A percentile compares a stretch with the other conserved stretches of the same genome.
Conservation (phyloP, 148 eudicot genomes). For the Selenicereus undatus region DNA sequence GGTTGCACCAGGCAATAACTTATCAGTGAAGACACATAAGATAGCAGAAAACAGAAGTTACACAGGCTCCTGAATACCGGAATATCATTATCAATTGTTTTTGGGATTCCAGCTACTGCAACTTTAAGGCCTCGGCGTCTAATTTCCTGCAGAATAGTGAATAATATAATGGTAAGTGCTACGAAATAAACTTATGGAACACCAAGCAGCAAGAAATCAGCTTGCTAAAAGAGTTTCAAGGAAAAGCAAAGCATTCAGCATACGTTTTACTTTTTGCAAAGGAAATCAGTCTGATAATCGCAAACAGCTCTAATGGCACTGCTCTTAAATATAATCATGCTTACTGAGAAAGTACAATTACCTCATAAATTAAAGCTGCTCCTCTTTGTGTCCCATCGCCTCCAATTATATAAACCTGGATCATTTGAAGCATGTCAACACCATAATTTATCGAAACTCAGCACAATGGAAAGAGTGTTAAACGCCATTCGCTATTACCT, state of each 20-base stretch:
- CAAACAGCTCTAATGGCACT: too few relatives aligned
- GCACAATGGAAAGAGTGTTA: not conserved
- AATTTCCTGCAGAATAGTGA: conserved; percentile 57
- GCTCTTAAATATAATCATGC: too few relatives aligned
- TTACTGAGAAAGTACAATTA: not conserved
- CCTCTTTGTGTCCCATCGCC: conserved; percentile 95
- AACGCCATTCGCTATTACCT: conserved; percentile 33
- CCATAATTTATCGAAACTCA: not conserved
- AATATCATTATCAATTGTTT: conserved; percentile 96
- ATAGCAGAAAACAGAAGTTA: conserved; percentile 8
- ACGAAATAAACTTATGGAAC: not conserved
- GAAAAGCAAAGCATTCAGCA: too few relatives aligned
- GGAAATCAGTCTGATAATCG: too few relatives aligned
- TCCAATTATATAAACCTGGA: conserved; percentile 87
- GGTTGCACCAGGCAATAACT: conserved; percentile 2
- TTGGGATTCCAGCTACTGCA: conserved; percentile 88
- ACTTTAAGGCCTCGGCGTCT: conserved; percentile 79
- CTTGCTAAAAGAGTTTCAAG: not conserved
- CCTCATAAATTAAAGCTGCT: conserved; percentile 79
- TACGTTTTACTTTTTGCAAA: too few relatives aligned
- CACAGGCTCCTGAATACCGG: conserved; percentile 48
- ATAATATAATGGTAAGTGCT: conserved; percentile 2
- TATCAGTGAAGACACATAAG: not conserved
- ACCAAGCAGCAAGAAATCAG: not conserved
- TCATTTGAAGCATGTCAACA: conserved; percentile 19